Evolutionary conservation across 208 protist species (phyloP), one percentile per base, ranked within the genome.

Genomic region (Acanthamoeba culbertsoni): DNA sequence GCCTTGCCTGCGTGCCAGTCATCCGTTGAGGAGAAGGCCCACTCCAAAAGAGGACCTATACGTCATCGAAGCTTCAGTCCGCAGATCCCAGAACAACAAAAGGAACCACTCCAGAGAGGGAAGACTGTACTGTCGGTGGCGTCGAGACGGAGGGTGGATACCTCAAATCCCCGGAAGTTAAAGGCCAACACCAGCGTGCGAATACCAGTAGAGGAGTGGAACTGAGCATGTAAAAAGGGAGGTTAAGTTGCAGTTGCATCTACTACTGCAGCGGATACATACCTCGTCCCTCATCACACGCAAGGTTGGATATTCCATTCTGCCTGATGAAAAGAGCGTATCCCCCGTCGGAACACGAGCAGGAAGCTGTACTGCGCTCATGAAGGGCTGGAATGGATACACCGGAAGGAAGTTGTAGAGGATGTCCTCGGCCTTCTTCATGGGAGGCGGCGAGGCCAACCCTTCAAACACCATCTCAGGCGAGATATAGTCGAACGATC

Each of bases 331-430:
- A 42, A 84, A 84, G 12, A 84, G 40, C 10, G 10, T 33, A 12
- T 8, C 0, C 8, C 55, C 82, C 2, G 0, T 1, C 7, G 73
- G 43, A 26, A 20, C 31, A 12, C 8, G 10, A 0, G 73, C 73
- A 12, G 73, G 73, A 4, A 84, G 40, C 43, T 84, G 73, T 2
- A 84, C 45, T 0, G 73, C 73, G 73, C 73, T 84, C 73, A 84
- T 84, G 42, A 84, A 84, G 28, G 73, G 73, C 73, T 79, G 73
- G 73, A 84, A 84, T 12, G 73, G 73, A 55, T 84, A 84, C 8
- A 55, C 73, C 0, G 73, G 73, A 20, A 84, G 28, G 73, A 84
- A 84, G 73, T 84, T 84, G 73, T 84, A 84, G 43, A 84, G 73
- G 18, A 84, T n/a, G 73, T 84, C 73, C 43, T 84, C 73, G n/a